These are phyloP conservation scores for Aspergillus sclerotioniger DNA, from an alignment of 495 filamentous ascomycete species.

Conservation along the genomic window DNA sequence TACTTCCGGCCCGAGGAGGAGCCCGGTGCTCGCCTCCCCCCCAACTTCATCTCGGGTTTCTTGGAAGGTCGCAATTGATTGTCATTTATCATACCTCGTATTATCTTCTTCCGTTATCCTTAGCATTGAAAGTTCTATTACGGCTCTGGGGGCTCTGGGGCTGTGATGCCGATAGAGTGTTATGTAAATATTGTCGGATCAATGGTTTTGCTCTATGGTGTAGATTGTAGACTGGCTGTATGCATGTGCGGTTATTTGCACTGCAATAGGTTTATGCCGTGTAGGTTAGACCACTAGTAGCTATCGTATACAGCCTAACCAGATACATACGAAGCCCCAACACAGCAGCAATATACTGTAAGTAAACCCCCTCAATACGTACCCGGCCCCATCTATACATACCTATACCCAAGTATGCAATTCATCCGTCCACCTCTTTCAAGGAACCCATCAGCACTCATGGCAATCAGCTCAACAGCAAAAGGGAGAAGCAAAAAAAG, in stretches of 20 bases:
- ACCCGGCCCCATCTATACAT: neutral
- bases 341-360: neutral
- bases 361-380: too few relatives aligned
- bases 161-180: neutral
- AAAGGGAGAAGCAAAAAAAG: conserved; percentile 5
- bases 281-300: too few relatives aligned
- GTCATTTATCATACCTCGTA: conserved; percentile 1
- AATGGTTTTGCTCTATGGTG: neutral
- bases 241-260: neutral
- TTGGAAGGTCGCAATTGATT: conserved; percentile 64
- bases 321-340: neutral
- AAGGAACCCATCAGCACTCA: too few relatives aligned
- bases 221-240: neutral
- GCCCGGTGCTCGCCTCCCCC: conserved; percentile 69
- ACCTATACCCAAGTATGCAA: neutral
- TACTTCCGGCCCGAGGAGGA: conserved; percentile 94
- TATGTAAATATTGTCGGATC: neutral
- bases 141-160: conserved; percentile 15
- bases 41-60: conserved; percentile 89
- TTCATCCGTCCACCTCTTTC: too few relatives aligned
- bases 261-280: too few relatives aligned
- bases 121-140: conserved; percentile 27
- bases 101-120: conserved; percentile 21
- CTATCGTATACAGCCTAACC: neutral
- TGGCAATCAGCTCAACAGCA: neutral